Percentiles rank a stretch among this genome's conserved stretches.
phyloP scores from a whole-genome alignment of 1,139 yeast species.

The Sugiyamaella sp. region DNA sequence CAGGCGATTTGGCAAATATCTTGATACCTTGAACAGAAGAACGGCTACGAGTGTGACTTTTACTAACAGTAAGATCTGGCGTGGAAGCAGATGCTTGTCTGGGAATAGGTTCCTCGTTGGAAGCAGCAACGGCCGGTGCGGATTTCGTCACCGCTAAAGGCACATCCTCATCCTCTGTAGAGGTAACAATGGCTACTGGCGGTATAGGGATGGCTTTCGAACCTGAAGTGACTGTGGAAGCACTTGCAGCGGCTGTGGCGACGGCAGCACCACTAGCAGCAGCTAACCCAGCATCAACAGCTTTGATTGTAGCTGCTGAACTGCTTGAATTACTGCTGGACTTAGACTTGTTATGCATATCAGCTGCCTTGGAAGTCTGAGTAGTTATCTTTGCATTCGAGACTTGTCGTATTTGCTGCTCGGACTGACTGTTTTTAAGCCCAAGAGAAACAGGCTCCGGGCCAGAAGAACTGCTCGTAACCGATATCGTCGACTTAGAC shows the following conservation, averaged over 20 bases:
- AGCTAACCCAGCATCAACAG: not conserved
- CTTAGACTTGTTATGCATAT: conserved; percentile 14
- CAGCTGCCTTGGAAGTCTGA: conserved; percentile 14
- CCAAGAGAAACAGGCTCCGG: too few species aligned
- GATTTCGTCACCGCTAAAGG: conserved; percentile 10
- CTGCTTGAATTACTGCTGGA: not conserved
- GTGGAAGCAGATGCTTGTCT: conserved; percentile 7
- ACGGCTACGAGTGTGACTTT: conserved; percentile 1
- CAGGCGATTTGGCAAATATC: not conserved
- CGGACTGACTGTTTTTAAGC: too few species aligned
- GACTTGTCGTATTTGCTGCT: too few species aligned
- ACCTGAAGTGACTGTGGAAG: not conserved
- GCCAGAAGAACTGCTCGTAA: too few species aligned
- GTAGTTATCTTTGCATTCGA: conserved; percentile 10
- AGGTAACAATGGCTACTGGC: conserved; percentile 2
- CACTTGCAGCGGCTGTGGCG: conserved; percentile 4
- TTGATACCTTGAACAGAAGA: conserved; percentile 8
- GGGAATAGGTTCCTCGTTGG: conserved; percentile 1
- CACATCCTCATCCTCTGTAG: not conserved
- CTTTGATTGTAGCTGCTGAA: not conserved
- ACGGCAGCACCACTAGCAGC: conserved; percentile 8
- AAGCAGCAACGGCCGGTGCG: not conserved
- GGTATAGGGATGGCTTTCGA: not conserved
- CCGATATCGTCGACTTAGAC: conserved; percentile 4
- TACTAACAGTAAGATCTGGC: not conserved